phyloP scores from a whole-genome alignment of 345 rosid species.

The Excoecaria cochinchinensis region DNA sequence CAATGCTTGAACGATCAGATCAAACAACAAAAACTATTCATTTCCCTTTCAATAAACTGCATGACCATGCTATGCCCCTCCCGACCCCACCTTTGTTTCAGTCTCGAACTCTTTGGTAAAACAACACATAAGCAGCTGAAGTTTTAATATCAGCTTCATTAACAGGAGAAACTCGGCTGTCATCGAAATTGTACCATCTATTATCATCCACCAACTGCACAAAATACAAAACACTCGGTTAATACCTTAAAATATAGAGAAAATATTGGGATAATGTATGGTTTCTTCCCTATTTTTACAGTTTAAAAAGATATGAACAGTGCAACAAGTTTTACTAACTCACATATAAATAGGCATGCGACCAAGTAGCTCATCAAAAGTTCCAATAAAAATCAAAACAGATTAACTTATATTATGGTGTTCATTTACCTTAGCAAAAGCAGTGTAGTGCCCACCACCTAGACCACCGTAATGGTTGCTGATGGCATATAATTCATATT shows the following conservation, averaged over 20 bases:
- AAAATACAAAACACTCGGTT: background rate
- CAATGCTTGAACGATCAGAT: background rate
- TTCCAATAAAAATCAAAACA: background rate
- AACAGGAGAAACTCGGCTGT: constrained; percentile 63
- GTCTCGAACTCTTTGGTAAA: constrained; percentile 63
- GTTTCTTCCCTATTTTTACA: background rate
- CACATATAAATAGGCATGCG: background rate
- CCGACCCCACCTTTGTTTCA: constrained; percentile 27
- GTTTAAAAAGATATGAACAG: background rate
- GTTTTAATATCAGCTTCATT: constrained; percentile 73
- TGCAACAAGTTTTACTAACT: background rate
- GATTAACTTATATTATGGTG: background rate
- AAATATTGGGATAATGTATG: background rate
- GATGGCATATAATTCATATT: constrained; percentile 78
- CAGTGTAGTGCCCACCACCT: constrained; percentile 95
- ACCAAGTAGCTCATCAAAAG: background rate
- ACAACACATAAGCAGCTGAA: constrained; percentile 79
- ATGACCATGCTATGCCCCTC: constrained; percentile 35
- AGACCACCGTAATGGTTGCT: constrained; percentile 95
- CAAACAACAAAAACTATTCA: background rate
- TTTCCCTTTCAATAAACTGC: constrained; percentile 21
- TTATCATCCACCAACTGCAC: constrained; percentile 82
- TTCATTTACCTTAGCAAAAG: constrained; percentile 73
- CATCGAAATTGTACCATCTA: constrained; percentile 92
- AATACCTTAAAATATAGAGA: background rate